These are phyloP conservation scores for Rhizophlyctis rosea DNA, from an alignment of 192 early-diverging fungal genomes.

Conservation along the genomic window DNA sequence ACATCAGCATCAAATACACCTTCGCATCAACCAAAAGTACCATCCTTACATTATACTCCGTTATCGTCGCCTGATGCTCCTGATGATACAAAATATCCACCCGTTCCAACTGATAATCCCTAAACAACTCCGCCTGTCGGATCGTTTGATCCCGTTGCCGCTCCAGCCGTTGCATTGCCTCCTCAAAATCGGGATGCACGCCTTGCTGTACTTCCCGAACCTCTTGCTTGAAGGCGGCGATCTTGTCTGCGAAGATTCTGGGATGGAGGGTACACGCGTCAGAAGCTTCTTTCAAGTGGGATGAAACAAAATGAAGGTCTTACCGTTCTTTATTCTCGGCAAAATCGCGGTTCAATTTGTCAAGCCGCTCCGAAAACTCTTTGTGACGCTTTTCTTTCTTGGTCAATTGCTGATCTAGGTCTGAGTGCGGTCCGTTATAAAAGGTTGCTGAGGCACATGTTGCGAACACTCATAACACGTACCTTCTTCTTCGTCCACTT, in stretches of 20 bases:
- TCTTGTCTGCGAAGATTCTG: constrained; percentile 47
- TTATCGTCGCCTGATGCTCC: constrained; percentile 59
- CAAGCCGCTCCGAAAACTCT: constrained; percentile 53
- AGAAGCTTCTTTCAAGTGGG: too few species aligned
- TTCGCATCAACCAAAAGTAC: too few species aligned
- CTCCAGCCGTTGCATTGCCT: constrained; percentile 59
- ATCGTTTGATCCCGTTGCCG: constrained; percentile 56
- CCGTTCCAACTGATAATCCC: constrained; percentile 69
- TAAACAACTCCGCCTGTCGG: constrained; percentile 51
- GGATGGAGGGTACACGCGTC: too few species aligned
- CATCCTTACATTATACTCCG: constrained; percentile 70
- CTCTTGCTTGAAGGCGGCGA: constrained; percentile 36
- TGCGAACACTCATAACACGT: neutral
- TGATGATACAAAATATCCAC: constrained; percentile 61
- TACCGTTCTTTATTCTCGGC: constrained; percentile 60
- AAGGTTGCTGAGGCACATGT: neutral
- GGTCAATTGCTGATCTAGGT: constrained; percentile 24
- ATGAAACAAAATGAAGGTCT: too few species aligned
- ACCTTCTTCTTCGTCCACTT: neutral
- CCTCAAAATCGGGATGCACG: constrained; percentile 62
- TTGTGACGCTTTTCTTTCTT: constrained; percentile 54
- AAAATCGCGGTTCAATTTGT: constrained; percentile 60
- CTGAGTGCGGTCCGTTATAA: neutral
- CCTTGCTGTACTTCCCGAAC: constrained; percentile 13
- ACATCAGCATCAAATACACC: too few species aligned